phyloP scores from a whole-genome alignment of 2,329 filamentous ascomycete species.

The Colletotrichum theobromicola region DNA sequence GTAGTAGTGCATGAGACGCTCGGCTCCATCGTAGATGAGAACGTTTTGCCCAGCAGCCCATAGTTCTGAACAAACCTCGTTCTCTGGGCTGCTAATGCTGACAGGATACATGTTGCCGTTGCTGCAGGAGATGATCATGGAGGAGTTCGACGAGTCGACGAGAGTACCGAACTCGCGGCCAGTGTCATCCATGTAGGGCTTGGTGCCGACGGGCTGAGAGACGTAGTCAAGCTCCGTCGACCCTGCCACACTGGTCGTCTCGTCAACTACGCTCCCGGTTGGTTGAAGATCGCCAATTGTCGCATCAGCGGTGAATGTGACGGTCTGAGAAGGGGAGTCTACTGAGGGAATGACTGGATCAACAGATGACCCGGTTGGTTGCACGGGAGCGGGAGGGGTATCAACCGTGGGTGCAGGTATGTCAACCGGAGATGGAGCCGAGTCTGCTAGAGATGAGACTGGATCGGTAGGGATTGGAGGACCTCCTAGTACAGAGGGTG shows the following conservation, averaged over 20 bases:
- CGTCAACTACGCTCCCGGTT: neutral
- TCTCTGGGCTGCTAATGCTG: conserved; percentile 21
- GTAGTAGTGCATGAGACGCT: conserved; percentile 38
- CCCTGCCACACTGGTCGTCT: neutral
- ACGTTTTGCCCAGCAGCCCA: conserved; percentile 26
- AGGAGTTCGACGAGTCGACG: conserved; percentile 20
- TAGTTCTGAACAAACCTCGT: conserved; percentile 24
- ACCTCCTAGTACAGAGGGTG: neutral
- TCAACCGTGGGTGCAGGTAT: neutral
- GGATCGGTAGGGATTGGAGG: neutral
- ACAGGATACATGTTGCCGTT: conserved; percentile 39
- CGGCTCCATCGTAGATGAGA: conserved; percentile 27
- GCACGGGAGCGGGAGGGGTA: neutral
- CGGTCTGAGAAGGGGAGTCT: neutral
- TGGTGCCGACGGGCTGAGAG: neutral
- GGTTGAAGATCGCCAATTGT: neutral
- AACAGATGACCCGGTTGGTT: neutral
- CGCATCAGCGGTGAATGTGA: neutral
- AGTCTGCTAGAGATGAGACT: neutral
- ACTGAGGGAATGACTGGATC: neutral
- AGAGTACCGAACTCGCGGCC: conserved; percentile 25
- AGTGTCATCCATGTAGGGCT: neutral
- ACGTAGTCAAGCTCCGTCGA: neutral
- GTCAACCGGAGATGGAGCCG: neutral
- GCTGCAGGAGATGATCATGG: conserved; percentile 33